These are phyloP conservation scores for Zoysia pacifica DNA, from an alignment of 176 grass and related monocot genomes.

Conservation along the genomic window DNA sequence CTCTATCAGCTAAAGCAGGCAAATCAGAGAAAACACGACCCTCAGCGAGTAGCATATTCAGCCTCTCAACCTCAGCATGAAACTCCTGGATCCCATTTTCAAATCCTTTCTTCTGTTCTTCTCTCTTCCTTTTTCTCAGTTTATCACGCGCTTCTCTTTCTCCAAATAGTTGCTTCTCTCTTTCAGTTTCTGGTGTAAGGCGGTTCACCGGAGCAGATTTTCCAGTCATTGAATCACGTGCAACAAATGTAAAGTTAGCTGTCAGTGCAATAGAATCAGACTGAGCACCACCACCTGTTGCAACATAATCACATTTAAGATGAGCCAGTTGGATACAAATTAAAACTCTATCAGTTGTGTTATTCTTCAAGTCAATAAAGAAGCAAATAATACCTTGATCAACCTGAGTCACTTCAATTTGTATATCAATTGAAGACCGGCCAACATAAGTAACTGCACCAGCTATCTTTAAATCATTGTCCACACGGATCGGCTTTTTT, in stretches of 20 bases:
- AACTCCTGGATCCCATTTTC: slow-evolving; percentile 55
- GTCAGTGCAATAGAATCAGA: slow-evolving; percentile 64
- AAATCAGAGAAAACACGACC: slow-evolving; percentile 92
- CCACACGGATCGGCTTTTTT: slow-evolving; percentile 74
- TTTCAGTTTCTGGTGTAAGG: slow-evolving; percentile 80
- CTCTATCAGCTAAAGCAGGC: slow-evolving; percentile 77
- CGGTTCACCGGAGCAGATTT: slow-evolving; percentile 89
- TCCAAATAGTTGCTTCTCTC: slow-evolving; percentile 58
- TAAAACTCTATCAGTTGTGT: neutral
- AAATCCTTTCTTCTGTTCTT: slow-evolving; percentile 58
- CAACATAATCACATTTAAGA: slow-evolving; percentile 20
- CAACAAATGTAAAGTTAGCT: slow-evolving; percentile 91
- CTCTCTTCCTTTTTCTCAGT: slow-evolving; percentile 77
- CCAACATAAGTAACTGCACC: slow-evolving; percentile 95
- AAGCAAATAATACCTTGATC: slow-evolving; percentile 45
- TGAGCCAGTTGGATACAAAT: slow-evolving; percentile 28
- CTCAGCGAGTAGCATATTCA: slow-evolving; percentile 63
- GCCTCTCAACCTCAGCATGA: slow-evolving; percentile 54
- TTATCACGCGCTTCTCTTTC: slow-evolving; percentile 77
- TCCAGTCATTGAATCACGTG: slow-evolving; percentile 78
- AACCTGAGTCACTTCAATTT: slow-evolving; percentile 92
- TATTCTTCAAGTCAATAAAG: slow-evolving; percentile 9
- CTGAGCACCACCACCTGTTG: slow-evolving; percentile 51
- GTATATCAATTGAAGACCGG: slow-evolving; percentile 93
- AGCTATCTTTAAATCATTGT: slow-evolving; percentile 78